Percentiles rank a stretch among this genome's conserved stretches.
phyloP scores from a whole-genome alignment of 148 eudicot genomes.

The Agrostemma githago region DNA sequence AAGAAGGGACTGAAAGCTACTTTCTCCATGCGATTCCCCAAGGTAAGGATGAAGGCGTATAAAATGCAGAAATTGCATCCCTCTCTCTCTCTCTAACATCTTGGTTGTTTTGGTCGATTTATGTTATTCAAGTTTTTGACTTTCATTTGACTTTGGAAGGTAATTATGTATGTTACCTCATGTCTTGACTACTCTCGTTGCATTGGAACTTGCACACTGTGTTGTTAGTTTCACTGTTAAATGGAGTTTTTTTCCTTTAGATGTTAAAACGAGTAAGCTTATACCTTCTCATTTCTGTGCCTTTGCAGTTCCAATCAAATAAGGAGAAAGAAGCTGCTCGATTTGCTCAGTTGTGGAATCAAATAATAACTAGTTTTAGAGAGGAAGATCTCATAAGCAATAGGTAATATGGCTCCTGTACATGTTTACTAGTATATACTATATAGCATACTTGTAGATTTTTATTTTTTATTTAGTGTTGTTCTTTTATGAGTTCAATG shows the following conservation, averaged over 20 bases:
- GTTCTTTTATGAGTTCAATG: neutral
- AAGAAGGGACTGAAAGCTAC: conserved; percentile 93
- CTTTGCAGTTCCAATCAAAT: conserved; percentile 55
- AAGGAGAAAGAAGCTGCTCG: conserved; percentile 87
- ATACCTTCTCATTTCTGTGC: neutral
- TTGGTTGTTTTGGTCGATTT: neutral
- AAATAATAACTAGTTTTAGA: conserved; percentile 88
- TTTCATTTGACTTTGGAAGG: neutral
- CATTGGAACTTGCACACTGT: neutral
- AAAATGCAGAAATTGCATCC: neutral
- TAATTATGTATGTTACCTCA: neutral
- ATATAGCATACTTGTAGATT: neutral
- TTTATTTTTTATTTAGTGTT: neutral
- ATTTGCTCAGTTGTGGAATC: conserved; percentile 99
- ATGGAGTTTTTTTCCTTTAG: neutral
- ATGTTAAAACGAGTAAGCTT: neutral
- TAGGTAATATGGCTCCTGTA: conserved; percentile 31
- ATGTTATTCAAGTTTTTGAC: neutral
- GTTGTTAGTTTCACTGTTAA: neutral
- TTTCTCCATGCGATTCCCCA: conserved; percentile 62
- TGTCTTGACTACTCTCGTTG: neutral
- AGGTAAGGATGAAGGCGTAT: conserved; percentile 29
- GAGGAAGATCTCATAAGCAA: conserved; percentile 88
- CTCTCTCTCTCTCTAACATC: too few relatives aligned
- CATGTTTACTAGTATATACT: neutral